phyloP scores from a whole-genome alignment of 345 rosid species.

The Eucalyptus marginata region DNA sequence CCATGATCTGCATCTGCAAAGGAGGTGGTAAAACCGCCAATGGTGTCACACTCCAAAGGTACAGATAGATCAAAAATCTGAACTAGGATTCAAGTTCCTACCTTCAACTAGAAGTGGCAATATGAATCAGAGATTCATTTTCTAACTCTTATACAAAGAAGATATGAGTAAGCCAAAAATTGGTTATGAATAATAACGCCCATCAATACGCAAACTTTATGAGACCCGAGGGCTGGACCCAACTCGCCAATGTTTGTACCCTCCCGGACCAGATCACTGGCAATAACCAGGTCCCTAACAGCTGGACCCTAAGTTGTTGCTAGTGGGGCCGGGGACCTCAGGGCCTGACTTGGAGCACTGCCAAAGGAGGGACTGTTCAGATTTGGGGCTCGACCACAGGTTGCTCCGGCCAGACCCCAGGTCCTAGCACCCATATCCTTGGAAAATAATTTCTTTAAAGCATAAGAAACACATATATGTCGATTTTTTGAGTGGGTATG shows the following conservation, averaged over 20 bases:
- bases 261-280: background rate
- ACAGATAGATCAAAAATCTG: background rate
- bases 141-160: background rate
- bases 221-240: background rate
- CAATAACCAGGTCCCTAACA: background rate
- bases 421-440: background rate
- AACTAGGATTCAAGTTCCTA: background rate
- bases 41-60: background rate
- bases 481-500: background rate
- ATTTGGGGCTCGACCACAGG: background rate
- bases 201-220: background rate
- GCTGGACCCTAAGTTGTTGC: background rate
- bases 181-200: background rate
- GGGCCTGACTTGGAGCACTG: background rate
- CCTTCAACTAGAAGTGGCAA: background rate
- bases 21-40: background rate
- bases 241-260: background rate
- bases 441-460: background rate
- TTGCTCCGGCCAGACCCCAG: background rate
- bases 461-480: background rate
- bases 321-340: background rate
- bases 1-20: background rate
- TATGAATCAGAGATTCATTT: background rate
- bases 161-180: background rate
- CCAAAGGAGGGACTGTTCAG: background rate